phyloP scores from a whole-genome alignment of 768 basidiomycete species.

The Terana coerulea region DNA sequence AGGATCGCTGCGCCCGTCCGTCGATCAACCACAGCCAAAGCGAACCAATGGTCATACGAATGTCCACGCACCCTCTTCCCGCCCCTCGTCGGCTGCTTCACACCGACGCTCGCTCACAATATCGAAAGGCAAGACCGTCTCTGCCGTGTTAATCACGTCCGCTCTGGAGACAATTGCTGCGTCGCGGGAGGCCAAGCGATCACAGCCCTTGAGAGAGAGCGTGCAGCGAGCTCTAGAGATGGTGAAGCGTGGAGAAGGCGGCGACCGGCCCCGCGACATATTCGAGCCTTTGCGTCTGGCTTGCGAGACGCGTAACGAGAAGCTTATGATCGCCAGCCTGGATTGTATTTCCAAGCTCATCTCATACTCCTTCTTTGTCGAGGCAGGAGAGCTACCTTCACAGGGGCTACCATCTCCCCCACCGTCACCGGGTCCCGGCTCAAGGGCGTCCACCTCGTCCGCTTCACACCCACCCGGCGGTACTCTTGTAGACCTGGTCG shows the following conservation, averaged over 20 bases:
- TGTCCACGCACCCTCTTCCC: conserved; percentile 16
- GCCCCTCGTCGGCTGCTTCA: conserved; percentile 17
- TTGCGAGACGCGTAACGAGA: conserved; percentile 92
- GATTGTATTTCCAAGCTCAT: conserved; percentile 98
- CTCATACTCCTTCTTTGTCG: conserved; percentile 94
- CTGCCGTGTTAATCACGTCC: conserved; percentile 75
- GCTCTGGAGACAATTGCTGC: conserved; percentile 83
- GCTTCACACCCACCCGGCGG: conserved; percentile 55
- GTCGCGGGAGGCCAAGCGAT: conserved; percentile 87
- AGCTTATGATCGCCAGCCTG: conserved; percentile 92
- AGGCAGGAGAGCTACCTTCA: conserved; percentile 37
- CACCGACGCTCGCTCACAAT: conserved; percentile 35
- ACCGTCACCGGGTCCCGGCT: conserved; percentile 53
- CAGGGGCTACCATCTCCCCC: conserved; percentile 66
- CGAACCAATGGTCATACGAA: conserved; percentile 16
- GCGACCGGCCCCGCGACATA: conserved; percentile 78
- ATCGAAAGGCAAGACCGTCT: conserved; percentile 67
- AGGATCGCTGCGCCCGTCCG: conserved; percentile 10
- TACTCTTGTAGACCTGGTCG: conserved; percentile 88
- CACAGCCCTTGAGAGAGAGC: conserved; percentile 75
- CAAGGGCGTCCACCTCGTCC: conserved; percentile 31
- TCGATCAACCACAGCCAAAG: neutral
- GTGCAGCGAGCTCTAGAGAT: conserved; percentile 80
- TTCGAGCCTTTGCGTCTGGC: conserved; percentile 96
- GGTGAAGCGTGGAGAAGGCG: conserved; percentile 70